These are phyloP conservation scores for Vanrija humicola DNA, from an alignment of 1,284 basidiomycete species.

Conservation along the genomic window DNA sequence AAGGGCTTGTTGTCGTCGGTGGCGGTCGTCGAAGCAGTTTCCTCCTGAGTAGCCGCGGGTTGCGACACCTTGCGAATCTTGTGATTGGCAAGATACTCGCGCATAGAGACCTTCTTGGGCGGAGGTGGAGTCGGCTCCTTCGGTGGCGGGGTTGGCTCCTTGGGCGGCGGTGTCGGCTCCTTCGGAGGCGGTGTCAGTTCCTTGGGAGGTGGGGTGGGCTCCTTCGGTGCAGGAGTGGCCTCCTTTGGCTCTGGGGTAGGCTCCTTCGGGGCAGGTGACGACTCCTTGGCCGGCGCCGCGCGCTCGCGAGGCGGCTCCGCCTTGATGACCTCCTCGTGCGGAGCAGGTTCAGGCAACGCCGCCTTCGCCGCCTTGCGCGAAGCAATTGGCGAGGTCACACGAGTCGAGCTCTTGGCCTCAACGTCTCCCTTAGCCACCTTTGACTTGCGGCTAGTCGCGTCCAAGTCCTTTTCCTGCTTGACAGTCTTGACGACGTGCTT, in stretches of 20 bases:
- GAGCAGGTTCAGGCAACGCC: neutral
- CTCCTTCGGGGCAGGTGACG: slow-evolving; percentile 20
- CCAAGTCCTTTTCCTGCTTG: slow-evolving; percentile 1
- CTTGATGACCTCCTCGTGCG: neutral
- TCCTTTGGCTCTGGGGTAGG: no score
- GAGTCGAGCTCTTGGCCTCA: neutral
- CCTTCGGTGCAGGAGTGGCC: neutral
- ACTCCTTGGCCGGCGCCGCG: slow-evolving; percentile 15
- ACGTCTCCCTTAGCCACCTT: neutral
- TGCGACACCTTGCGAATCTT: slow-evolving; percentile 35
- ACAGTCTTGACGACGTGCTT: neutral
- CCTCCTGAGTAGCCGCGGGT: slow-evolving; percentile 2
- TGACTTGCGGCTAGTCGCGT: neutral
- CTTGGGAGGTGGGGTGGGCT: neutral
- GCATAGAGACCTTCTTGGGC: slow-evolving; percentile 38
- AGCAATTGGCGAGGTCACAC: neutral
- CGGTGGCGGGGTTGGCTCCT: slow-evolving; percentile 23
- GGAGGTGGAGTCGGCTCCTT: slow-evolving; percentile 26
- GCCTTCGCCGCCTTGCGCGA: neutral
- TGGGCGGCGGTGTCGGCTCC: slow-evolving; percentile 19
- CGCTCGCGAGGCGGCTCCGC: neutral
- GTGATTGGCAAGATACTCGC: slow-evolving; percentile 38
- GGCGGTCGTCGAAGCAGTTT: neutral
- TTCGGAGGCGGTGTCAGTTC: slow-evolving; percentile 15
- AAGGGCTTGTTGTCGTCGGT: neutral